Conservation (phyloP, 441 rosid genomes). For the Breynia disticha region DNA sequence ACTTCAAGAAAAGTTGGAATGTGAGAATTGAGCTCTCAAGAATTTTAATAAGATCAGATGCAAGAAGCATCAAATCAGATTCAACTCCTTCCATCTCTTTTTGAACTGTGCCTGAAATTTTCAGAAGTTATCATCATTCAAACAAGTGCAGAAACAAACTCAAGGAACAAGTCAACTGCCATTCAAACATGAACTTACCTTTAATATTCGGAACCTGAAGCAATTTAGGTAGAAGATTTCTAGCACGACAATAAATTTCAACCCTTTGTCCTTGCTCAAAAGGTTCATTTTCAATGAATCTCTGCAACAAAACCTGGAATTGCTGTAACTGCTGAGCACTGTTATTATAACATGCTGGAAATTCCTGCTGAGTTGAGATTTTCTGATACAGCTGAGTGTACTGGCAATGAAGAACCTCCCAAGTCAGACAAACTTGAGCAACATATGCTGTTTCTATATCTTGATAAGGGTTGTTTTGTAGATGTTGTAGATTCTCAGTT, state of each 20-base stretch:
- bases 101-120: conserved; percentile 44
- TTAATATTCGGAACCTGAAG: conserved; percentile 82
- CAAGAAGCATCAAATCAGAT: conserved; percentile 43
- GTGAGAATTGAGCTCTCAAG: conserved; percentile 62
- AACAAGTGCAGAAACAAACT: not conserved
- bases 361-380: conserved; percentile 59
- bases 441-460: conserved; percentile 88
- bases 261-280: conserved; percentile 71
- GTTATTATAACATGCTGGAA: conserved; percentile 52
- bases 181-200: conserved; percentile 52
- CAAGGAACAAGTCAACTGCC: not conserved
- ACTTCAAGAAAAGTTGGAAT: conserved; percentile 61
- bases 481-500: conserved; percentile 45
- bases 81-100: conserved; percentile 49
- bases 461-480: conserved; percentile 38
- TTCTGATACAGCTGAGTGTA: conserved; percentile 72
- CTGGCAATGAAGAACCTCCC: conserved; percentile 98
- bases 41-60: conserved; percentile 53
- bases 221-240: conserved; percentile 65
- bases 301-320: conserved; percentile 76
- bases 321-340: conserved; percentile 92
- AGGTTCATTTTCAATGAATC: conserved; percentile 93
- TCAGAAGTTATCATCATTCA: not conserved
- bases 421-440: conserved; percentile 83
- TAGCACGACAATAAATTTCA: conserved; percentile 65